Base-by-base conservation (phyloP, 768 basidiomycete species). In the Hygrophorus pudorinus region DNA sequence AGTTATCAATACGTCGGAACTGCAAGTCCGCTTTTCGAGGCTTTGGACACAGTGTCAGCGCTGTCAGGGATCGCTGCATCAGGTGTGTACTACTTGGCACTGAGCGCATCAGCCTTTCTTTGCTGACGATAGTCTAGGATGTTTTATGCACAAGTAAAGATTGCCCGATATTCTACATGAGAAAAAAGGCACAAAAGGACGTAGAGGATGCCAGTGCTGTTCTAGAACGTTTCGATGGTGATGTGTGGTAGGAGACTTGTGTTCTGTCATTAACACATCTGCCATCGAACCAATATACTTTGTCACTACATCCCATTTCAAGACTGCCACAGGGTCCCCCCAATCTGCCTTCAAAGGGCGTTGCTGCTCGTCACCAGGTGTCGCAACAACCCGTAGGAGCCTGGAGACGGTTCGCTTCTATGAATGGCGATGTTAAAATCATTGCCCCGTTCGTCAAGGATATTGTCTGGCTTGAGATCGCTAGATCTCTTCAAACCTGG, bases 11-110 rank as follows among this genome's bases (percentile, higher is more conserved):
- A 78, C 86, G 0, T 92, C 93, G 0, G 76, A 78, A 16, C 67
- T 83, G 36, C 90, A 99, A 69, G 82, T 93, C 5, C 80, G 87
- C 38, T 98, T 96, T 60, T 86, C 94, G 14, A 77, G 93, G 39
- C 61, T 99, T 17, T 99, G 96, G 96, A 98, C 96, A 1, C 94
- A 98, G 57, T 99, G 96, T 54, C 96, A 99, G 58, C 77, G 96
- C 18, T 99, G 96, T 68, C 96, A 99, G 59, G 96, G 96, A 11
- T 99, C 96, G 13, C 69, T 99, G 38, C 96, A 99, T 65, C 92
- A 96, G 69, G 84, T 83, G 46, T 21, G 60, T 35, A 3, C 38
- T 10, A 43, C 20, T 5, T 16, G 17, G 21, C n/a, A n/a, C n/a
- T n/a, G n/a, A n/a, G n/a, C n/a, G n/a, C n/a, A n/a, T n/a, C n/a